Conservation (phyloP, 306 rosid species). For the Cicer yamashitae region DNA sequence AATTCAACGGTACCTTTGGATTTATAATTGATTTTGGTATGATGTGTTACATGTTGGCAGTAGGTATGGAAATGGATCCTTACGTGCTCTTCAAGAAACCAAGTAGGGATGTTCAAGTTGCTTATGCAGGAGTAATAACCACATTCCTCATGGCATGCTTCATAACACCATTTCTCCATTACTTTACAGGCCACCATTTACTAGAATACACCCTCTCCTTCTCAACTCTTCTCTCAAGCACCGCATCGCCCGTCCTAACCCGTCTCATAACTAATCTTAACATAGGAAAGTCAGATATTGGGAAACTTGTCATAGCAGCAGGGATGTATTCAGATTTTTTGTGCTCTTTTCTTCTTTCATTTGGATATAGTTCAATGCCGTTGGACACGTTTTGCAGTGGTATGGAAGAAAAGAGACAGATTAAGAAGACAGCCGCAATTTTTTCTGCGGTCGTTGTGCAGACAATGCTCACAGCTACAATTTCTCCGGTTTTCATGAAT, state of each 20-base stretch:
- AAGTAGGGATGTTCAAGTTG: slow-evolving; percentile 71
- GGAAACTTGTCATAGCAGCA: slow-evolving; percentile 77
- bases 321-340: slow-evolving; percentile 89
- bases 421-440: slow-evolving; percentile 42
- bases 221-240: slow-evolving; percentile 68
- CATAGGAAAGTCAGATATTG: slow-evolving; percentile 91
- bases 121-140: slow-evolving; percentile 66
- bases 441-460: slow-evolving; percentile 51
- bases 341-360: slow-evolving; percentile 63
- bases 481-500: slow-evolving; percentile 73
- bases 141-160: slow-evolving; percentile 63
- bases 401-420: neutral
- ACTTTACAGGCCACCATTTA: slow-evolving; percentile 29
- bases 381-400: slow-evolving; percentile 8
- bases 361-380: slow-evolving; percentile 67
- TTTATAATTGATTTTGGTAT: slow-evolving; percentile 82
- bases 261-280: slow-evolving; percentile 71
- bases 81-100: slow-evolving; percentile 59
- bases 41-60: slow-evolving; percentile 87
- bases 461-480: slow-evolving; percentile 55
- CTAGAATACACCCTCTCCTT: slow-evolving; percentile 59
- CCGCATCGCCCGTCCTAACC: slow-evolving; percentile 87
- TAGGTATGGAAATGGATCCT: slow-evolving; percentile 97
- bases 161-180: slow-evolving; percentile 52
- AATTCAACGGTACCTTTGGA: slow-evolving; percentile 55